Conservation (phyloP, 352 stramenopile species). For the Pythium plurisporium region DNA sequence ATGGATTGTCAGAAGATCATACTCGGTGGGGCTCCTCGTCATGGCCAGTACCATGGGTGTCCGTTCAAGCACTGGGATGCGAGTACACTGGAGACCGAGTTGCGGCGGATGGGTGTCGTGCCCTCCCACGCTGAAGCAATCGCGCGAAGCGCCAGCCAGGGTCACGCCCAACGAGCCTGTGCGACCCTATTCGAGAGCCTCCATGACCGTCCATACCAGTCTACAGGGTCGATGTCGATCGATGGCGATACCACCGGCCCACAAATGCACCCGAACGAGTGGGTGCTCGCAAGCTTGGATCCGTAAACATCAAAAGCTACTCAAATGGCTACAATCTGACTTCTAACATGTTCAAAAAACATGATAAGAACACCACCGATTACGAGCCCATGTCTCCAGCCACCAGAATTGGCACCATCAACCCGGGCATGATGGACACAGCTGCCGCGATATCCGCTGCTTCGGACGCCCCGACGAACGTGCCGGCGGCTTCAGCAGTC, state of each 20-base stretch:
- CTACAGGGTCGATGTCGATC: background rate
- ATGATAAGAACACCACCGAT: slow-evolving; percentile 15
- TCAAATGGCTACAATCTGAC: slow-evolving; percentile 3
- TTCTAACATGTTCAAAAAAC: no score
- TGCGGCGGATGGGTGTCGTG: slow-evolving; percentile 29
- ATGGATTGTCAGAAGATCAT: slow-evolving; percentile 61
- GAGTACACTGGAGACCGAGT: slow-evolving; percentile 34
- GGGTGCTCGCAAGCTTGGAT: slow-evolving; percentile 47
- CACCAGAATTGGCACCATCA: background rate
- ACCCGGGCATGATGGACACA: background rate
- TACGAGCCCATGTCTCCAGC: background rate
- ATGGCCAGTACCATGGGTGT: slow-evolving; percentile 78
- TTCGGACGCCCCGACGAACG: background rate
- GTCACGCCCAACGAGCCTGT: slow-evolving; percentile 42
- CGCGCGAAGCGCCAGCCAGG: slow-evolving; percentile 24
- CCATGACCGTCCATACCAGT: slow-evolving; percentile 24
- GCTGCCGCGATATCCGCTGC: background rate
- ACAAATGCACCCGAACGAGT: slow-evolving; percentile 55
- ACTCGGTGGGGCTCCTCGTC: slow-evolving; percentile 29
- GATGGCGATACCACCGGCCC: background rate
- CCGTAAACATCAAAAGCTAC: no score
- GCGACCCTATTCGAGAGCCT: slow-evolving; percentile 42
- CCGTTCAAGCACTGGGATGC: slow-evolving; percentile 76
- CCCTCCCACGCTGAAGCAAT: slow-evolving; percentile 26
- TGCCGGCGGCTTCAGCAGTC: background rate